Base-by-base conservation (phyloP, 176 grass and related monocot species). In the Oryza glaberrima region DNA sequence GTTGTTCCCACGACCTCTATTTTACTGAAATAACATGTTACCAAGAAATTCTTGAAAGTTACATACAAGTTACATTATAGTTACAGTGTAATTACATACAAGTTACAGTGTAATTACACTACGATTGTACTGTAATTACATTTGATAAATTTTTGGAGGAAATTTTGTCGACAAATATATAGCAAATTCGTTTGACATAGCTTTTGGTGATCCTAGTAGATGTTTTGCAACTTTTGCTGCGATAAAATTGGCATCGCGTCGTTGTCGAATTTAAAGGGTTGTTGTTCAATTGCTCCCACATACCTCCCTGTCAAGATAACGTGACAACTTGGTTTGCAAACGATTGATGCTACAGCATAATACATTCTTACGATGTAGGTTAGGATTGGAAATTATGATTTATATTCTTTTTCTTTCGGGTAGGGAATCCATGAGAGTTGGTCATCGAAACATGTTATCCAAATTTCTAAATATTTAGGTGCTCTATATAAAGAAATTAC, bases 331-430 rank as follows among this genome's bases (percentile, higher is more conserved):
- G 28, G 73, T 86, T 65, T 35, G 3, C 13, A 52, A 72, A 86
- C 4, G 16, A 49, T 79, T 43, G 0, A 56, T 17, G 5, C 54
- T 9, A 65, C 0, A 28, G 48, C 11, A 32, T 65, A 17, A 14
- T 63, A 85, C 54, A n/a, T 58, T 58, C 19, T 58, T 58, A 65
- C 14, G 80, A 11, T 23, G 7, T 68, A 81, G 67, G n/a, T 26
- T 40, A 48, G 22, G 32, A 58, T 11, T 69, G 51, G 38, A 38
- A 15, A 7, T 69, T 49, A 22, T 0, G 17, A 35, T 80, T 22
- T 70, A 15, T 16, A 9, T 60, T 22, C 17, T 69, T 10, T 20
- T 20, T 58, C 7, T 4, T 48, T 48, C 0, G 5, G 48, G 11
- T 36, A 13, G 4, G 6, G 9, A 60, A 81, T 28, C 45, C 34